These are phyloP conservation scores for Bullera alba DNA, from an alignment of 768 basidiomycete species.

Conservation along the genomic window DNA sequence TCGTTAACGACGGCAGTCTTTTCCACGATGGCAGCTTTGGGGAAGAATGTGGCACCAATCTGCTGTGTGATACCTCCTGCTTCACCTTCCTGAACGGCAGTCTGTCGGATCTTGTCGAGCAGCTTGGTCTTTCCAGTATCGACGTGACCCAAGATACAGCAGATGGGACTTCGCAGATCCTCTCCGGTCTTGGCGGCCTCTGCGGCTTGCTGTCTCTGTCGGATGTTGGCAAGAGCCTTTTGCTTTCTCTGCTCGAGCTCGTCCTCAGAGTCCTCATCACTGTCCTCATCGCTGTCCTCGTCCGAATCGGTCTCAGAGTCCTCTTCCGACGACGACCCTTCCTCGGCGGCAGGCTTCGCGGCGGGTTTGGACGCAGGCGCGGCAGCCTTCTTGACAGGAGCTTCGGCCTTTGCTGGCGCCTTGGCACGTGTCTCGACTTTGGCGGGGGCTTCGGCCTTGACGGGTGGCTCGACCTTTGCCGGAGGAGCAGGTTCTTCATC, in stretches of 20 bases:
- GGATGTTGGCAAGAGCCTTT: constrained; percentile 70
- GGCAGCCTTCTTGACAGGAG: constrained; percentile 13
- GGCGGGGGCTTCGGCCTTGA: constrained; percentile 23
- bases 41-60: constrained; percentile 99
- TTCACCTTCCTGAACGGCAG: constrained; percentile 98
- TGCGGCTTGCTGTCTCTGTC: constrained; percentile 75
- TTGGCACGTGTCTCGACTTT: constrained; percentile 9
- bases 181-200: constrained; percentile 80
- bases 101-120: constrained; percentile 99
- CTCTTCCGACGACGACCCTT: constrained; percentile 30
- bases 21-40: constrained; percentile 81
- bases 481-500: constrained; percentile 38
- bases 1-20: constrained; percentile 93
- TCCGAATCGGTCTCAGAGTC: constrained; percentile 44
- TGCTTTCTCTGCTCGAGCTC: constrained; percentile 58
- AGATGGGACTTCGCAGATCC: constrained; percentile 89
- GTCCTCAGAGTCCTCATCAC: constrained; percentile 58
- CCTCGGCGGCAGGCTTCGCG: constrained; percentile 23
- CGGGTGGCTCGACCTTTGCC: constrained; percentile 7
- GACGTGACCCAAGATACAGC: constrained; percentile 98
- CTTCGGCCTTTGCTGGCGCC: constrained; percentile 16
- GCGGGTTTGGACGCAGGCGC: constrained; percentile 18
- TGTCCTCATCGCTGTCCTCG: constrained; percentile 35
- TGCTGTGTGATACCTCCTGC: constrained; percentile 99
- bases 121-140: constrained; percentile 99